Conservation (phyloP, 2,329 filamentous ascomycete species). For the Hypomyces rosellus region DNA sequence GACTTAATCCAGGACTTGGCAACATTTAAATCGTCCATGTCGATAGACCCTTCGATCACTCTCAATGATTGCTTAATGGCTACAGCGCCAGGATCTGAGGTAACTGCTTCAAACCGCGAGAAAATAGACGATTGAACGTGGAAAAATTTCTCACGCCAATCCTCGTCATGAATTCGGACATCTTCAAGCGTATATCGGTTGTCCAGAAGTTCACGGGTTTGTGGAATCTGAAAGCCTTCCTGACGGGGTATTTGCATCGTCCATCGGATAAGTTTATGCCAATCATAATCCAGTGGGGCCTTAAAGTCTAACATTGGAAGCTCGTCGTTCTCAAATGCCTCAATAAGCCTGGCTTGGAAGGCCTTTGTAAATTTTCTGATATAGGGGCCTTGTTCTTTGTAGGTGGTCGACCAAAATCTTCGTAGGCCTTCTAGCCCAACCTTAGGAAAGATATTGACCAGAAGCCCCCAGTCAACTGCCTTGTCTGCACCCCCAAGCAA, state of each 20-base stretch:
- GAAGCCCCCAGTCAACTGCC: constrained; percentile 54
- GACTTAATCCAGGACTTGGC: constrained; percentile 56
- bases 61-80: constrained; percentile 5
- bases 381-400: constrained; percentile 44
- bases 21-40: constrained; percentile 31
- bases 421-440: constrained; percentile 45
- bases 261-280: constrained; percentile 62
- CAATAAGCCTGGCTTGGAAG: constrained; percentile 60
- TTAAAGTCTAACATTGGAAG: constrained; percentile 59
- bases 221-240: constrained; percentile 43
- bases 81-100: constrained; percentile 41
- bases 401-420: constrained; percentile 49
- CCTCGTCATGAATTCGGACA: constrained; percentile 24
- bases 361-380: constrained; percentile 50
- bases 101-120: constrained; percentile 49
- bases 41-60: neutral
- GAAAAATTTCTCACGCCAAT: constrained; percentile 55
- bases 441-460: constrained; percentile 50
- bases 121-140: constrained; percentile 48
- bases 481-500: constrained; percentile 55
- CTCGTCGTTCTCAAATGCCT: constrained; percentile 58
- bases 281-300: constrained; percentile 59
- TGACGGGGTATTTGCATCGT: constrained; percentile 46
- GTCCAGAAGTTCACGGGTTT: constrained; percentile 38
- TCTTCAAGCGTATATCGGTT: constrained; percentile 35